Evolutionary conservation across 306 rosid species (phyloP), one percentile per base, ranked within the genome.

Genomic region (Hippophae tibetana): DNA sequence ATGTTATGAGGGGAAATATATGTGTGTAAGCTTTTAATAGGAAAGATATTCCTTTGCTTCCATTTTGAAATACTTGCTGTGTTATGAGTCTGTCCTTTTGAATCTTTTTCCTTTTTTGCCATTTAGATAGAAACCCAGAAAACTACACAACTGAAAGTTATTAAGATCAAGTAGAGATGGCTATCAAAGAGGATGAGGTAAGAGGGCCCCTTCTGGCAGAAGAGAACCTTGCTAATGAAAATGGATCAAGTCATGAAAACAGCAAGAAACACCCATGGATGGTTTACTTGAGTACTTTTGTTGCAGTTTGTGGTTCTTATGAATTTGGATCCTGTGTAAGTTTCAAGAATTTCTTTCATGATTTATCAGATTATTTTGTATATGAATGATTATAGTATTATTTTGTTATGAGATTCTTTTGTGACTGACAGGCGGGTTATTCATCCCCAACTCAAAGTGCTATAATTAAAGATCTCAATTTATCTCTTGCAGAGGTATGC

Each of bases 251-350:
- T 47, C 60, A 56, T 64, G 61, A 47, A 63, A 69, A 45, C 62
- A 62, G 67, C 55, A 40, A 43, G 58, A 77, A 76, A 25, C 74
- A 80, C 46, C 86, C 82, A 63, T 92, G 95, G 99, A 85, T 92
- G 93, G 88, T 92, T 63, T 92, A 87, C 72, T 79, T 87, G 47
- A 72, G 71, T 56, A 92, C 96, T 43, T 56, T 85, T 42, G 80
- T 92, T 61, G 93, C 96, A 40, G 93, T 87, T 8, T 92, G 88
- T 55, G 96, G 99, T 40, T 83, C 99, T 59, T 92, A 78, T 68
- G 93, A 66, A 70, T 87, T 92, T 57, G 99, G 99, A 63, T 57
- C 79, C 59, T 88, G 99, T 67, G 96, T 92, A 78, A 78, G 86
- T 69, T 53, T 13, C 51, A 43, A 1, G 31, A 54, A 2, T 18